Percentiles rank a stretch among this genome's conserved stretches.
phyloP scores from a whole-genome alignment of 2,329 filamentous ascomycete species.

The Penicillium sp. region DNA sequence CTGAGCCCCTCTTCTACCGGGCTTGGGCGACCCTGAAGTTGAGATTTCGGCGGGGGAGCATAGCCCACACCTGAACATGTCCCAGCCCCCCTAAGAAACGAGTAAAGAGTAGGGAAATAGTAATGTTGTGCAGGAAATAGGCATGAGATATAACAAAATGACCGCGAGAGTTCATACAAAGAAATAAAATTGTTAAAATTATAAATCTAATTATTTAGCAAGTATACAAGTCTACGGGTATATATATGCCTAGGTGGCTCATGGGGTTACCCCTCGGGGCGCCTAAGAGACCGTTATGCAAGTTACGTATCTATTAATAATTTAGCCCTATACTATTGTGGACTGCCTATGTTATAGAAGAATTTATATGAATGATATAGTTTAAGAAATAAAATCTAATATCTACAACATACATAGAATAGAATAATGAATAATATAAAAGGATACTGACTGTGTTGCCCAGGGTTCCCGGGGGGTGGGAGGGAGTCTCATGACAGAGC shows the following conservation, averaged over 20 bases:
- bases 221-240: neutral
- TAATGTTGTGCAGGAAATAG: neutral
- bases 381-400: neutral
- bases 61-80: neutral
- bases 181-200: neutral
- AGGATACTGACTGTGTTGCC: neutral
- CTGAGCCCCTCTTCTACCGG: neutral
- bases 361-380: no score
- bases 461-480: neutral
- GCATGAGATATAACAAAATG: neutral
- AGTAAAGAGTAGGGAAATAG: neutral
- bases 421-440: neutral
- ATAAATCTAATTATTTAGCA: neutral
- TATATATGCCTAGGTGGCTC: neutral
- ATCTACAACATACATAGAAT: no score
- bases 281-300: neutral
- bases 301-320: neutral
- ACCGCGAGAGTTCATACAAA: neutral
- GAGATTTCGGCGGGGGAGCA: constrained; percentile 1
- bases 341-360: neutral
- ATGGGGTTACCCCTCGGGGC: neutral
- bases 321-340: neutral
- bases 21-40: constrained; percentile 5
- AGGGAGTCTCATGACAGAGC: constrained; percentile 3
- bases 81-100: neutral